phyloP scores from a whole-genome alignment of 768 basidiomycete species.

The Xerocomellus amylosporus region DNA sequence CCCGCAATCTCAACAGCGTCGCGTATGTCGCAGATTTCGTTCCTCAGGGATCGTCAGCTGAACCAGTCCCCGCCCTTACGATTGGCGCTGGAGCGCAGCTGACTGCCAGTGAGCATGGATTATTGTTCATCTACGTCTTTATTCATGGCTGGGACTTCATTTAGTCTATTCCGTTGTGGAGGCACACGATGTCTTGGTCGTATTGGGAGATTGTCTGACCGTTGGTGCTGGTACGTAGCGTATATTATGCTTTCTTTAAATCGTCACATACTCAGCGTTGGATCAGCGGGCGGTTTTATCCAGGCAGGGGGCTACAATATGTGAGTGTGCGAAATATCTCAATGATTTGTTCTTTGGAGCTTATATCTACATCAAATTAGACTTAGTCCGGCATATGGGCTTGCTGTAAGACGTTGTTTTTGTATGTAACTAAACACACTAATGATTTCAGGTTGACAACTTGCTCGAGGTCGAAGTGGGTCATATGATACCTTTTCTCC shows the following conservation, averaged over 20 bases:
- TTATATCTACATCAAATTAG: not conserved
- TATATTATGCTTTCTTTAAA: no score
- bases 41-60: conserved; percentile 14
- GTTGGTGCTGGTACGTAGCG: no score
- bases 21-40: no score
- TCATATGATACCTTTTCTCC: no score
- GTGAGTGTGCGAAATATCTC: not conserved
- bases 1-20: no score
- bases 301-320: conserved; percentile 47
- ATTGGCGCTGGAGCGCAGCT: conserved; percentile 17
- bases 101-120: conserved; percentile 5
- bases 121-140: not conserved
- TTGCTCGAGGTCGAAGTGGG: no score
- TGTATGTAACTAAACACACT: not conserved
- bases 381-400: conserved; percentile 20
- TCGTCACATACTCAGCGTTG: not conserved
- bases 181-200: conserved; percentile 9
- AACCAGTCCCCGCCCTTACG: conserved; percentile 10
- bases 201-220: conserved; percentile 17
- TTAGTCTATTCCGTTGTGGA: conserved; percentile 16
- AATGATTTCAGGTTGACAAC: no score
- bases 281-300: conserved; percentile 41
- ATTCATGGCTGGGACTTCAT: not conserved
- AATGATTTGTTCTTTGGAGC: not conserved
- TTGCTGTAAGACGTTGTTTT: not conserved